Conservation (phyloP, 495 filamentous ascomycete species). For the Chaetomium fimeti region DNA sequence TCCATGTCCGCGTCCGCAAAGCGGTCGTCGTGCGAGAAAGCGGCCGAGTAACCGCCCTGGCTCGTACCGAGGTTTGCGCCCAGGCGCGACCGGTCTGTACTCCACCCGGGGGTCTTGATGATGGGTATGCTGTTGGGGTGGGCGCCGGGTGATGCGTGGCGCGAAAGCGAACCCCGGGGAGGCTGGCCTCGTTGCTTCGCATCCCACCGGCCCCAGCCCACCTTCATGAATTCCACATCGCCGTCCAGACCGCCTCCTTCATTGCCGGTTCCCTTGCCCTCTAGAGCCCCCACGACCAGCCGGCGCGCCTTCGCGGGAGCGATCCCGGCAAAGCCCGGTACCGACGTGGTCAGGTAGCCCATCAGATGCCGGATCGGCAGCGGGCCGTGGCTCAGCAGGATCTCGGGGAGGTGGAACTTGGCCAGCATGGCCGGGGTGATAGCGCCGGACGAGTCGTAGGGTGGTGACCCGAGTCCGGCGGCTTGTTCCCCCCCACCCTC, state of each 20-base stretch:
- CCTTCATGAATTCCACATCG: constrained; percentile 90
- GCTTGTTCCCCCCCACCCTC: constrained; percentile 61
- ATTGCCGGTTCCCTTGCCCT: constrained; percentile 64
- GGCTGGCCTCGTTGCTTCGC: constrained; percentile 70
- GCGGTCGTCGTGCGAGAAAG: constrained; percentile 70
- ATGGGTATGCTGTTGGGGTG: constrained; percentile 67
- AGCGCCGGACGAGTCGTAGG: constrained; percentile 69
- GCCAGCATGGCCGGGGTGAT: constrained; percentile 87
- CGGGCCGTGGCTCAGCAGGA: constrained; percentile 84
- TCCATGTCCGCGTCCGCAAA: constrained; percentile 52
- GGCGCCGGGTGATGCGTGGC: constrained; percentile 48
- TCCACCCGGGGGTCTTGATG: constrained; percentile 50
- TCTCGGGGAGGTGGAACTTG: constrained; percentile 86
- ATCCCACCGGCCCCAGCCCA: constrained; percentile 97
- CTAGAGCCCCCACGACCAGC: constrained; percentile 79
- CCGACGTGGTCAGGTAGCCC: constrained; percentile 85
- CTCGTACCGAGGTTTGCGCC: constrained; percentile 53
- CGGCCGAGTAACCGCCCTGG: constrained; percentile 50
- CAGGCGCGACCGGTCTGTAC: constrained; percentile 48
- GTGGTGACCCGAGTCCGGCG: constrained; percentile 49
- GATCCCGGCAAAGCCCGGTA: constrained; percentile 89
- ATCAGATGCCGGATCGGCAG: constrained; percentile 93
- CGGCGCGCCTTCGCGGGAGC: constrained; percentile 88
- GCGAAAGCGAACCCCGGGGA: constrained; percentile 46
- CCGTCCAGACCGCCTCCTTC: constrained; percentile 65